Conservation (phyloP, 2,329 filamentous ascomycete species). For the Westerdykella aurantiaca region DNA sequence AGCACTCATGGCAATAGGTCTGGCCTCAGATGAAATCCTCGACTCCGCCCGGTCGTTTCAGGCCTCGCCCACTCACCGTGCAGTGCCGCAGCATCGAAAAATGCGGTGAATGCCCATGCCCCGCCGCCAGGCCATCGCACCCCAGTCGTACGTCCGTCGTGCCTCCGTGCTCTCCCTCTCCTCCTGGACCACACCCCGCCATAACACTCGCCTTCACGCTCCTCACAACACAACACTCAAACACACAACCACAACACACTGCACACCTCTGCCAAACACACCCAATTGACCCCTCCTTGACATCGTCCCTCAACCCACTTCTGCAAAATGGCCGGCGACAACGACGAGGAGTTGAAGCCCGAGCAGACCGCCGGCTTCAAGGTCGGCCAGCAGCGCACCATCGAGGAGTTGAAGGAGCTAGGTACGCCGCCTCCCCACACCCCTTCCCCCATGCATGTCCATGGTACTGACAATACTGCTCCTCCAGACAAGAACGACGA, state of each 20-base stretch:
- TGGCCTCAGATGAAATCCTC: no score
- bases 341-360: constrained; percentile 74
- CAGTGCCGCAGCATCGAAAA: no score
- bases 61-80: no score
- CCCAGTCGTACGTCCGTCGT: no score
- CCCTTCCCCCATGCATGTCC: constrained; percentile 1
- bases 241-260: constrained; percentile 2
- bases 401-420: constrained; percentile 90
- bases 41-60: no score
- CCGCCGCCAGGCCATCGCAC: no score
- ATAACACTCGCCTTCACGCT: no score
- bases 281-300: constrained; percentile 1
- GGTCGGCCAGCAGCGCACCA: constrained; percentile 96
- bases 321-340: constrained; percentile 26
- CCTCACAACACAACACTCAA: not conserved
- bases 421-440: constrained; percentile 54
- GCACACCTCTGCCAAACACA: not conserved
- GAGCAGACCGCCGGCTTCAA: constrained; percentile 95
- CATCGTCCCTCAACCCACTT: constrained; percentile 3
- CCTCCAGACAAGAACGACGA: constrained; percentile 67
- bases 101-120: no score
- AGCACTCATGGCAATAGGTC: no score
- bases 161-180: no score
- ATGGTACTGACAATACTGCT: constrained; percentile 6
- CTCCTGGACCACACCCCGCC: no score